Conservation (phyloP, 2,329 filamentous ascomycete genomes). For the Colletotrichum sp. region DNA sequence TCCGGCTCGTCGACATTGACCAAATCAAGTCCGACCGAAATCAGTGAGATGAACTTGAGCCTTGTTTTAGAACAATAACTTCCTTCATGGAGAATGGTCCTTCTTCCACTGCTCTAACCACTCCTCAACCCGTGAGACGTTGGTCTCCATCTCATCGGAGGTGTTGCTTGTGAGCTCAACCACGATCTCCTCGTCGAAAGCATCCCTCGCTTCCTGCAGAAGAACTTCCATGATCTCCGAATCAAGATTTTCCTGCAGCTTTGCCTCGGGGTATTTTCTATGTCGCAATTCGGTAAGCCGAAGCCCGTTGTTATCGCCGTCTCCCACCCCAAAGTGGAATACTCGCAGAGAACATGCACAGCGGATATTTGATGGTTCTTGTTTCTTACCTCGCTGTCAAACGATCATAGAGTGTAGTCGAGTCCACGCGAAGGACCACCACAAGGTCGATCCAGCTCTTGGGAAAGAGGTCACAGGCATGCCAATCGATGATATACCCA, state of each 20-base stretch:
- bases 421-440: slow-evolving; percentile 85
- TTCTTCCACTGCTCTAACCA: slow-evolving; percentile 87
- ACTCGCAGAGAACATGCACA: not conserved
- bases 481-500: slow-evolving; percentile 95
- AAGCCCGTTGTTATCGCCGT: not conserved
- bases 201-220: slow-evolving; percentile 85
- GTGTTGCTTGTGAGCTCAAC: slow-evolving; percentile 86
- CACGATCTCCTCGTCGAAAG: slow-evolving; percentile 86
- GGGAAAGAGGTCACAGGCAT: slow-evolving; percentile 95
- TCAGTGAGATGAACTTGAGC: not conserved
- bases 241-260: slow-evolving; percentile 95
- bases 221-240: slow-evolving; percentile 97
- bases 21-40: not conserved
- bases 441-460: slow-evolving; percentile 94
- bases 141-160: slow-evolving; percentile 84
- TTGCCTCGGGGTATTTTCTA: slow-evolving; percentile 82
- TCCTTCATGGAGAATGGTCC: slow-evolving; percentile 41
- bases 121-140: slow-evolving; percentile 80
- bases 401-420: slow-evolving; percentile 82
- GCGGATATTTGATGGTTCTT: not conserved
- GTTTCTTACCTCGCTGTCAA: slow-evolving; percentile 68
- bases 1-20: not conserved
- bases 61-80: not conserved
- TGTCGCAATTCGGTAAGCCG: not conserved
- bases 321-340: not conserved